These are phyloP conservation scores for Hygrophila difformis DNA, from an alignment of 257 asterid species.

Conservation along the genomic window DNA sequence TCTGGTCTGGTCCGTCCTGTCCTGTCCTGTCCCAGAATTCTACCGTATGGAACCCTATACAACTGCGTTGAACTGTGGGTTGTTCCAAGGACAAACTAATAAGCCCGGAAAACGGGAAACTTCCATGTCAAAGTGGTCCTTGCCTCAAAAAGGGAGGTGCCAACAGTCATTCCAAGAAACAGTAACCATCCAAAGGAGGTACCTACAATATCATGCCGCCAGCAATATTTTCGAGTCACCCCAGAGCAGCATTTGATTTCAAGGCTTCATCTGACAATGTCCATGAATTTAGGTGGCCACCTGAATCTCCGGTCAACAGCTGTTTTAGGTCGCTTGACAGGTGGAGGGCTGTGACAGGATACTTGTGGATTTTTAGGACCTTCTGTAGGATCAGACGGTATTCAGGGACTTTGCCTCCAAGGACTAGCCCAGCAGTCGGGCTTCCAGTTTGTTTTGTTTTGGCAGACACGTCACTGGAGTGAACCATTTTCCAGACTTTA, in stretches of 20 bases:
- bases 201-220: conserved; percentile 14
- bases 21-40: conserved; percentile 3
- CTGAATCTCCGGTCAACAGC: conserved; percentile 81
- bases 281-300: conserved; percentile 84
- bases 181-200: conserved; percentile 12
- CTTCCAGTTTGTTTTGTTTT: conserved; percentile 39
- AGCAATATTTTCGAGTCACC: conserved; percentile 31
- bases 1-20: no score
- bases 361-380: conserved; percentile 76
- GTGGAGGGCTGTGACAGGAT: conserved; percentile 80
- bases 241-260: conserved; percentile 42
- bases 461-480: conserved; percentile 50
- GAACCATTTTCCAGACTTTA: conserved; percentile 94
- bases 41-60: conserved; percentile 8
- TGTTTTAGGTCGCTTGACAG: conserved; percentile 74
- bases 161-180: conserved; percentile 2
- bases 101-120: conserved; percentile 6
- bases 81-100: neutral
- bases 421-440: conserved; percentile 48
- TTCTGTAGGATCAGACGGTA: conserved; percentile 72
- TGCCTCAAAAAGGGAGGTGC: conserved; percentile 5
- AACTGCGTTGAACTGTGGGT: conserved; percentile 11
- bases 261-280: conserved; percentile 78
- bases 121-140: conserved; percentile 9
- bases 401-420: conserved; percentile 63